A percentile compares a stretch with the other conserved stretches of the same genome.
Conservation (phyloP, 148 eudicot species). For the Persicaria maculosa region DNA sequence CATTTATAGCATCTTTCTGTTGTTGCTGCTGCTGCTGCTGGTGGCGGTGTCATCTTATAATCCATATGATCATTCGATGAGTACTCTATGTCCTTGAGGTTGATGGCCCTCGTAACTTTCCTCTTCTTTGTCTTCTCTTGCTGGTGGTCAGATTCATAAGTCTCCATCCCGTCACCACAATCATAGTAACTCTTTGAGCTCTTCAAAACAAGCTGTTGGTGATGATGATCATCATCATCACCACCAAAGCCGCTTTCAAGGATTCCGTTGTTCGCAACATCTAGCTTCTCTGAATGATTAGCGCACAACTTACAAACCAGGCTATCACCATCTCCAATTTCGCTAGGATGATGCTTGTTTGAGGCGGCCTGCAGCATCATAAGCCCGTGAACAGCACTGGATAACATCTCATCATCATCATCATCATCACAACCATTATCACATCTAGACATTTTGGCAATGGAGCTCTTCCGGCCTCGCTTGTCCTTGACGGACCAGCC, state of each 20-base stretch:
- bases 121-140: neutral
- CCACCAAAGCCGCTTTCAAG: too few species aligned
- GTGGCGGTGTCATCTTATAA: too few species aligned
- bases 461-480: conserved; percentile 1
- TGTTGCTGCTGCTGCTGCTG: neutral
- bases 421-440: neutral
- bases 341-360: neutral
- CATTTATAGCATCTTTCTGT: neutral
- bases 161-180: too few species aligned
- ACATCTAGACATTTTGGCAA: too few species aligned
- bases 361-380: neutral
- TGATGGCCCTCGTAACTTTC: neutral
- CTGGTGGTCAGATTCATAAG: too few species aligned
- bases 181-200: neutral
- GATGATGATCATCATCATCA: too few species aligned
- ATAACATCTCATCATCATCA: neutral
- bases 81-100: neutral
- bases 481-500: neutral
- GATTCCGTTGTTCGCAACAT: too few species aligned
- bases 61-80: too few species aligned
- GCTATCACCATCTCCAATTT: neutral
- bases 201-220: neutral
- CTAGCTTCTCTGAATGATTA: too few species aligned
- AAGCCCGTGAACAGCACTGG: neutral
- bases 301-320: neutral